Conservation (phyloP, 768 basidiomycete species). For the Calvatia gigantea region DNA sequence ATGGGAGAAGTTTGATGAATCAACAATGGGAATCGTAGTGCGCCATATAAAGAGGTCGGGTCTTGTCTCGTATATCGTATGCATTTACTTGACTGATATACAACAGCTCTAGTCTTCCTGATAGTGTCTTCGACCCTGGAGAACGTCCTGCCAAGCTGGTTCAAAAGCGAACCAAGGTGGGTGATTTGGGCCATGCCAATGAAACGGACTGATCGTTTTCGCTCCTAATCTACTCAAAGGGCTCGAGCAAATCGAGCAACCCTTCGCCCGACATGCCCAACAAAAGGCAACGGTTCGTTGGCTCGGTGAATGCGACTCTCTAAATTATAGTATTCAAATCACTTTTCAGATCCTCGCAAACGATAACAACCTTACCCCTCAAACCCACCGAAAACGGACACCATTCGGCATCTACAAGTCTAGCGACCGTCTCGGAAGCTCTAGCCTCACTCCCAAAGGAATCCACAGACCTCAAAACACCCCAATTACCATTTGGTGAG, state of each 20-base stretch:
- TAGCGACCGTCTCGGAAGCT: conserved; percentile 29
- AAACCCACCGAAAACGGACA: conserved; percentile 40
- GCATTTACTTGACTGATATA: conserved; percentile 1
- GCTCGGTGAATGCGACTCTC: conserved; percentile 23
- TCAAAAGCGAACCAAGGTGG: conserved; percentile 75
- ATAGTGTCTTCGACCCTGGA: conserved; percentile 78
- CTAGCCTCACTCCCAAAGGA: conserved; percentile 41
- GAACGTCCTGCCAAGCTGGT: conserved; percentile 70
- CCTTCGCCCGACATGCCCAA: conserved; percentile 70
- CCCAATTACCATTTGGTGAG: conserved; percentile 61
- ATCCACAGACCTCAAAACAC: conserved; percentile 48
- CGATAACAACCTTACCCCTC: conserved; percentile 31
- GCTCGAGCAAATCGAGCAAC: conserved; percentile 55
- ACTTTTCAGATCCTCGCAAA: conserved; percentile 44
- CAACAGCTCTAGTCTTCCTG: conserved; percentile 67
- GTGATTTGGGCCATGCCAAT: conserved; percentile 7
- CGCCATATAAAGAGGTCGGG: conserved; percentile 86
- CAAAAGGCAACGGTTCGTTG: conserved; percentile 79
- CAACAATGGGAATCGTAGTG: conserved; percentile 91
- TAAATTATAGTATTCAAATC: conserved; percentile 23
- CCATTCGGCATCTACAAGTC: conserved; percentile 22
- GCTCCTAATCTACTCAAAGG: conserved; percentile 37
- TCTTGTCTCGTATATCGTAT: background rate
- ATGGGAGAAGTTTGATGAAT: conserved; percentile 94
- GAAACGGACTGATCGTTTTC: background rate